phyloP scores from a whole-genome alignment of 2,329 filamentous ascomycete species.

The Apiospora kogelbergensis region DNA sequence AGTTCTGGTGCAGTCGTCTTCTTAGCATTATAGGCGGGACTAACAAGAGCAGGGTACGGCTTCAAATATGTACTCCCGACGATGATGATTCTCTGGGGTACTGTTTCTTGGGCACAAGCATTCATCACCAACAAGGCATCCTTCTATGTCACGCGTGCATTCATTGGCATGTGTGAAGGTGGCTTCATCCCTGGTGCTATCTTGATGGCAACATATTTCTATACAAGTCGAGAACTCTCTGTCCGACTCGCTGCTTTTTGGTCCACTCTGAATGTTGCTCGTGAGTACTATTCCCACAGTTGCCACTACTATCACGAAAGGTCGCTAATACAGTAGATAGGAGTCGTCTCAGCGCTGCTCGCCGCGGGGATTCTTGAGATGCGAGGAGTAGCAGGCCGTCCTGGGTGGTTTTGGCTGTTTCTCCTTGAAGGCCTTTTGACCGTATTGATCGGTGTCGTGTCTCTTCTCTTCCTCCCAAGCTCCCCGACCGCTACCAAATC shows the following conservation, averaged over 20 bases:
- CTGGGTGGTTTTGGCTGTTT: constrained; percentile 50
- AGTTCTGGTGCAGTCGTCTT: neutral
- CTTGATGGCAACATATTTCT: constrained; percentile 68
- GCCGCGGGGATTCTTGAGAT: constrained; percentile 38
- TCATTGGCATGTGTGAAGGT: constrained; percentile 47
- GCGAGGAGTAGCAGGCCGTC: constrained; percentile 35
- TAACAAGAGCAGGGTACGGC: constrained; percentile 23
- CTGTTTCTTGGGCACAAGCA: constrained; percentile 45
- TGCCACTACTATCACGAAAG: constrained; percentile 33
- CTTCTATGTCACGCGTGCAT: constrained; percentile 41
- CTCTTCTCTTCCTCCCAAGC: constrained; percentile 59
- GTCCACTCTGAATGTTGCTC: constrained; percentile 28
- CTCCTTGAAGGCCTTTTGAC: constrained; percentile 58
- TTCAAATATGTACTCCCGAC: constrained; percentile 56
- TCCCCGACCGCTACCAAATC: constrained; percentile 67
- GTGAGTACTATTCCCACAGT: constrained; percentile 29
- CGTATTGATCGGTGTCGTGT: constrained; percentile 50
- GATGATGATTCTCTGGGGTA: constrained; percentile 50
- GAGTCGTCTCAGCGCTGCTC: constrained; percentile 50
- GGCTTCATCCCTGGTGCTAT: constrained; percentile 58
- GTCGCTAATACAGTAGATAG: constrained; percentile 37
- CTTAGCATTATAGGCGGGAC: neutral
- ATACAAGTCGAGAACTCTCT: constrained; percentile 21
- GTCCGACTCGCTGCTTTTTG: constrained; percentile 11
- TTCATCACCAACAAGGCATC: constrained; percentile 39